Percentiles rank a stretch among this genome's conserved stretches.
Conservation (phyloP, 352 stramenopile species). For the Phytophthora kernoviae region DNA sequence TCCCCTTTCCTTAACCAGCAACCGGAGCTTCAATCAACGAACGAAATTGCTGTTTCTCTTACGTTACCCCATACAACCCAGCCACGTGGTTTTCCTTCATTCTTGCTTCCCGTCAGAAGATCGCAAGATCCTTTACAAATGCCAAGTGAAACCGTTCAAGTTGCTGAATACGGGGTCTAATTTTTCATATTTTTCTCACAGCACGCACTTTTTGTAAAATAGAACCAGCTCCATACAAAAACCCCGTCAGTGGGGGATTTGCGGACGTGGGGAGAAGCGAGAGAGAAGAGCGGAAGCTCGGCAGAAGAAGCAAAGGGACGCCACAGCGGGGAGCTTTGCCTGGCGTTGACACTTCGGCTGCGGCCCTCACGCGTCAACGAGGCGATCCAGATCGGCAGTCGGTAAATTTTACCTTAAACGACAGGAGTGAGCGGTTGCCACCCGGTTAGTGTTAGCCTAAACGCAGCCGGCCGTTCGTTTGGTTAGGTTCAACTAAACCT, state of each 20-base stretch:
- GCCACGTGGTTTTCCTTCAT: too few relatives aligned
- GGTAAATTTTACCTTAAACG: conserved; percentile 12
- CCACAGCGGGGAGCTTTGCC: conserved; percentile 11
- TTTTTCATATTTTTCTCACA: too few relatives aligned
- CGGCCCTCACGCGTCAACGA: background rate
- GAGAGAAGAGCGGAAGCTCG: conserved; percentile 29
- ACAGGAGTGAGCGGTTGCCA: too few relatives aligned
- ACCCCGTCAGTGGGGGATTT: conserved; percentile 30
- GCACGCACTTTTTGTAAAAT: background rate
- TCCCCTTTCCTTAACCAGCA: too few relatives aligned
- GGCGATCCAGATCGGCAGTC: conserved; percentile 2
- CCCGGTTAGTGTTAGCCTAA: background rate
- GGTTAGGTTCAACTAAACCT: background rate
- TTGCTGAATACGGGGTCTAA: too few relatives aligned
- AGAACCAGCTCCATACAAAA: background rate
- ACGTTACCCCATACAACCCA: background rate
- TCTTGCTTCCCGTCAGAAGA: too few relatives aligned
- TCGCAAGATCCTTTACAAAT: background rate
- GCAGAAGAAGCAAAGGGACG: background rate
- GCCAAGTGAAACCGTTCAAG: background rate
- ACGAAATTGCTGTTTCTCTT: background rate
- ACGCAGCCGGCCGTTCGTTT: conserved; percentile 6
- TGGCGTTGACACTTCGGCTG: conserved; percentile 22
- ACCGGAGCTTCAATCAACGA: background rate
- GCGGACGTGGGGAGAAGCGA: conserved; percentile 5